Percentiles rank a stretch among this genome's conserved stretches.
These are phyloP conservation scores for Cryptosporidium muris DNA, from an alignment of 169 alveolate species.

Conservation along the genomic window DNA sequence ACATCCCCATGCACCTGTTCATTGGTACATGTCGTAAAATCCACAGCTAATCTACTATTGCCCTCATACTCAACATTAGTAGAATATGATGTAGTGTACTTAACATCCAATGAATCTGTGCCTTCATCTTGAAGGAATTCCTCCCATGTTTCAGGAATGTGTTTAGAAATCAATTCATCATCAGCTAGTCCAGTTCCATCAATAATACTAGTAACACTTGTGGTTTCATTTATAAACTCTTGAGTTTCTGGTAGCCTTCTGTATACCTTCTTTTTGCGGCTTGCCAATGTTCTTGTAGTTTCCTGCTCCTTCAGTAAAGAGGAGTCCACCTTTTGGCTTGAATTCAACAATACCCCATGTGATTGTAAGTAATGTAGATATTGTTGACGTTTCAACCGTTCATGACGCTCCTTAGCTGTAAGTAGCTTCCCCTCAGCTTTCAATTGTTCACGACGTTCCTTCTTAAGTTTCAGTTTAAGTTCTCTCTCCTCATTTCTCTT, in stretches of 20 bases:
- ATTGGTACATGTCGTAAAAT: no score
- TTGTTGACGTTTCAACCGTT: conserved; percentile 79
- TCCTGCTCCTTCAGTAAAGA: conserved; percentile 17
- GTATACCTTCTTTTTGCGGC: conserved; percentile 59
- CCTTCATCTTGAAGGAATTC: conserved; percentile 30
- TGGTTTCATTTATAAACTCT: neutral
- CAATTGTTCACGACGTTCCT: conserved; percentile 82
- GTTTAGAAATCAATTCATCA: conserved; percentile 9
- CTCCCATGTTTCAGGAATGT: conserved; percentile 72
- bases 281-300: conserved; percentile 51
- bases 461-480: conserved; percentile 77
- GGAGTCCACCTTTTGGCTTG: neutral
- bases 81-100: neutral
- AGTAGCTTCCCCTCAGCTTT: conserved; percentile 84
- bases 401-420: conserved; percentile 82
- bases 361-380: conserved; percentile 79
- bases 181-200: conserved; percentile 13
- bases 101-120: neutral
- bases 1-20: no score
- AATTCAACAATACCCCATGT: conserved; percentile 70
- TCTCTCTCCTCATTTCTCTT: conserved; percentile 73
- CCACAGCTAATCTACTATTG: neutral
- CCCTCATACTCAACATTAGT: conserved; percentile 21
- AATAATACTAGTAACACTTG: neutral
- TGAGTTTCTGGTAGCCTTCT: conserved; percentile 3